Evolutionary conservation across 164 flowering plant species (phyloP), one percentile per base, ranked within the genome.

Genomic region (Saururus chinensis): DNA sequence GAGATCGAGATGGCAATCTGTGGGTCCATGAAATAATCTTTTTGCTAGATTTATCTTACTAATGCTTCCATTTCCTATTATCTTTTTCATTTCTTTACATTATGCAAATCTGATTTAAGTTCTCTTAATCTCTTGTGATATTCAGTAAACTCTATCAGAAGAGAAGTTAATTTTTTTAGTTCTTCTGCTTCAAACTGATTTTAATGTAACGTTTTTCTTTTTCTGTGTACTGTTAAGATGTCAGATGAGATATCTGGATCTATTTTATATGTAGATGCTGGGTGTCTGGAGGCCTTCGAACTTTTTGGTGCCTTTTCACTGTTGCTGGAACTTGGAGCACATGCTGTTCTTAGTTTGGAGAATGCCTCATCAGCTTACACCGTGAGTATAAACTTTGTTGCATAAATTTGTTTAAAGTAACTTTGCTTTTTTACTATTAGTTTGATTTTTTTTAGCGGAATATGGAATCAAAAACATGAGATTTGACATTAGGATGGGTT

Each of bases 251-350:
- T 90, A 52, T 76, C 81, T 65, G 93, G 75, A 71, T 80, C 95
- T 26, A 57, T 78, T 70, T 64, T 93, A 56, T 93, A 93, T 77
- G 73, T 93, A 19, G 99, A 93, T 84, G 89, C 88, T 73, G 99
- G 99, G 56, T 87, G 87, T 69, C 74, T 82, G 2, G 97, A 93
- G 74, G 87, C 96, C 66, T 93, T 88, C 76, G 89, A 93, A 59
- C 76, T 79, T 72, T 66, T 80, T 57, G 99, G 96, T 60, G 93
- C 88, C 42, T 85, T 84, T 62, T 81, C 96, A 41, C 19, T 83
- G 60, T 60, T 93, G 25, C 59, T 93, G 69, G 84, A 87, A 59
- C 84, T 82, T 68, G 97, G 99, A 60, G 97, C 67, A 3, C 79
- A 75, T 17, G 78, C 88, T 63, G 75, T 93, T 66, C 88, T 95